phyloP scores from a whole-genome alignment of 1,284 basidiomycete species.

The Malassezia yamatoensis region DNA sequence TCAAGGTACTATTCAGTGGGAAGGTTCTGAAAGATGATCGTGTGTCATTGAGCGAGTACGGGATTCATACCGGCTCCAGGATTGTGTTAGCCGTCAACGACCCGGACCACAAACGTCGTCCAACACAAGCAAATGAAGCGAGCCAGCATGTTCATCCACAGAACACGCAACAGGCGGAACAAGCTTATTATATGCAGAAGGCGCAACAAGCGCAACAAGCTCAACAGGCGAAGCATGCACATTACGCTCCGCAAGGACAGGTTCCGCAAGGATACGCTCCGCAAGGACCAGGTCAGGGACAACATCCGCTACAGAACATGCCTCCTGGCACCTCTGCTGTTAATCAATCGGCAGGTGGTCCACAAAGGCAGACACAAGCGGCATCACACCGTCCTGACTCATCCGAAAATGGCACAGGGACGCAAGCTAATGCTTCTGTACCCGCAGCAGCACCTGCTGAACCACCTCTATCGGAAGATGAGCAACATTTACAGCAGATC shows the following conservation, averaged over 20 bases:
- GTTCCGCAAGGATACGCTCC: background rate
- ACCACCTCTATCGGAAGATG: constrained; percentile 16
- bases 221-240: background rate
- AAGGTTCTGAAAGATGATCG: constrained; percentile 39
- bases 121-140: background rate
- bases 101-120: constrained; percentile 11
- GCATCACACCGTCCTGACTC: background rate
- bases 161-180: too few relatives aligned
- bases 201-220: background rate
- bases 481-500: constrained; percentile 29
- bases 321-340: background rate
- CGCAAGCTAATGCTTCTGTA: background rate
- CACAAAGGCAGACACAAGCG: background rate
- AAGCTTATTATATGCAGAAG: background rate
- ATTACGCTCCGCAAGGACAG: background rate
- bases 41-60: constrained; percentile 28
- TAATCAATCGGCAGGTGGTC: background rate
- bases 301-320: background rate
- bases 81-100: constrained; percentile 28
- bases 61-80: constrained; percentile 30
- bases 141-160: background rate
- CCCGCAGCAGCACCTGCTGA: background rate
- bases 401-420: too few relatives aligned
- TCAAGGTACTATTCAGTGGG: constrained; percentile 35
- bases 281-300: background rate